Conservation (phyloP, 257 asterid genomes). For the Cordia subcordata region DNA sequence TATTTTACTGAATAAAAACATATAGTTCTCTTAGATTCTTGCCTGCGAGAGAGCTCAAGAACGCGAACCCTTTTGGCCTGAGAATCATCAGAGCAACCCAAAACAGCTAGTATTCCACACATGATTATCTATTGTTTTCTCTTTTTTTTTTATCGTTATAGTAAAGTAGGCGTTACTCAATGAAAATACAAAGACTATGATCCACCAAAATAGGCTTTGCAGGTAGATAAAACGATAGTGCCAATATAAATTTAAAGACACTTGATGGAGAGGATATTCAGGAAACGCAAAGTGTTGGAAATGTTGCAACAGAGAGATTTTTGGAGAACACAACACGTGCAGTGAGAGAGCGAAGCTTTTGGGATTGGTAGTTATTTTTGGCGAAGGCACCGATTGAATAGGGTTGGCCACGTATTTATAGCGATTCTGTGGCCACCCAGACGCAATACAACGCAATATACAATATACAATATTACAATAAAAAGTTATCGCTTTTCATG, state of each 20-base stretch:
- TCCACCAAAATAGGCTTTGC: neutral
- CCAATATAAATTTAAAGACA: too few relatives aligned
- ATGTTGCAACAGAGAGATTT: too few relatives aligned
- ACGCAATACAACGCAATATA: too few relatives aligned
- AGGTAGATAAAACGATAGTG: neutral
- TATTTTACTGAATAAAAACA: too few relatives aligned
- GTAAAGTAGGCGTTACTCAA: neutral
- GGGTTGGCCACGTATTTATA: constrained; percentile 22
- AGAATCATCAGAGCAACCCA: constrained; percentile 87
- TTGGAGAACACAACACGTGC: neutral
- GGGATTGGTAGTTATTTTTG: neutral
- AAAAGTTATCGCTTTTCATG: too few relatives aligned
- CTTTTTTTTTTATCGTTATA: neutral
- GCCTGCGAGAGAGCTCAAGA: constrained; percentile 99
- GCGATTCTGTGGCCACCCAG: constrained; percentile 2
- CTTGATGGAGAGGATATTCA: neutral
- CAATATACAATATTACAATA: too few relatives aligned
- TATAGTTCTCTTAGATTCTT: too few relatives aligned
- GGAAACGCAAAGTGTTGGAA: too few relatives aligned
- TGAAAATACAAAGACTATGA: too few relatives aligned
- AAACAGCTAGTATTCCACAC: constrained; percentile 94
- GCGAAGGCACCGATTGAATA: constrained; percentile 7
- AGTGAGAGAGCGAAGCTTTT: neutral
- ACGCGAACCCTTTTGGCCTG: constrained; percentile 95
- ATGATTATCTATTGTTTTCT: constrained; percentile 17